Conservation (phyloP, 78 protist species). For the Dictyostelium intermedium region DNA sequence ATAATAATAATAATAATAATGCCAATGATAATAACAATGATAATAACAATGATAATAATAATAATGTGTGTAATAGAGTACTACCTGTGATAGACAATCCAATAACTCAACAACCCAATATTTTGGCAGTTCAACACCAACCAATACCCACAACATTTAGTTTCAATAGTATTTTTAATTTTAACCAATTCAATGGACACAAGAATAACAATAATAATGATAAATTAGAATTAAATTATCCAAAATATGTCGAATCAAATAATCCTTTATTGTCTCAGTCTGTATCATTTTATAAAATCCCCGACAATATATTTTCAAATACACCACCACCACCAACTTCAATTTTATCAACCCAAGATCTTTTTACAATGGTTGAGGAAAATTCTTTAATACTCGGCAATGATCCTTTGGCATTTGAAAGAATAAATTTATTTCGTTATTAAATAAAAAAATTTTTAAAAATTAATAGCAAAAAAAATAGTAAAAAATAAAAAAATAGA, state of each 20-base stretch:
- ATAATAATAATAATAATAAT: not conserved
- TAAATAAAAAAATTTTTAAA: not conserved
- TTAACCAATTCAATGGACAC: not conserved
- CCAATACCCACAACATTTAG: not conserved
- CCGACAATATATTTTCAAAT: not conserved
- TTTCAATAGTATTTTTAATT: constrained; percentile 5
- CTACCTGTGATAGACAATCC: not conserved
- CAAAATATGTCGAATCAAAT: constrained; percentile 5
- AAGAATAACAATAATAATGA: not conserved
- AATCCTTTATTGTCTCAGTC: not conserved
- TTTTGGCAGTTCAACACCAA: not conserved
- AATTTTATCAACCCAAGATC: constrained; percentile 23
- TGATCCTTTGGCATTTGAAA: constrained; percentile 25
- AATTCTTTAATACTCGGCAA: constrained; percentile 16
- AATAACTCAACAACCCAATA: not conserved
- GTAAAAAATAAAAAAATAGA: no score
- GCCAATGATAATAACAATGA: not conserved
- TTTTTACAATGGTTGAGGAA: constrained; percentile 14
- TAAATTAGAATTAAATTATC: not conserved
- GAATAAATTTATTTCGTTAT: constrained; percentile 16
- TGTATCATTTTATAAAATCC: constrained; percentile 23
- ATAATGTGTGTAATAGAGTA: not conserved
- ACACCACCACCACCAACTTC: not conserved
- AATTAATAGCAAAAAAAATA: no score
- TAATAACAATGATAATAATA: not conserved